Evolutionary conservation across 75 land plant species (phyloP).

Genomic region (Pinus tabuliformis): DNA sequence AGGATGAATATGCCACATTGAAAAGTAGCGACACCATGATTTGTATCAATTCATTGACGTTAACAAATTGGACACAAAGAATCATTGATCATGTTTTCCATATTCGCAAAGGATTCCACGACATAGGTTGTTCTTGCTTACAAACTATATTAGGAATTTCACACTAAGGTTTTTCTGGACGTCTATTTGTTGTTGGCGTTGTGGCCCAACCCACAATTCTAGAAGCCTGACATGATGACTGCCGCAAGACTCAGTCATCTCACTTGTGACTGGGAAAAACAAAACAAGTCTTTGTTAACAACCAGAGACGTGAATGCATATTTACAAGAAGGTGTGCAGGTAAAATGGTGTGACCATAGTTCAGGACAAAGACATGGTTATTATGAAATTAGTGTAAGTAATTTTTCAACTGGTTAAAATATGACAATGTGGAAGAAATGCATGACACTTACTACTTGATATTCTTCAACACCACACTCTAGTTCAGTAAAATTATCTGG

Average conservation of each 20-base stretch:
- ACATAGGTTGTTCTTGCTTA: background rate
- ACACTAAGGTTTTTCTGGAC: conserved; percentile 4
- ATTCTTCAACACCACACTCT: background rate
- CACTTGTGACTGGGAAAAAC: no score
- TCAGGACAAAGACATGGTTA: conserved; percentile 67
- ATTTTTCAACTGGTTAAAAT: conserved; percentile 4
- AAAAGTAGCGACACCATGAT: conserved; percentile 83
- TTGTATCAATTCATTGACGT: conserved; percentile 85
- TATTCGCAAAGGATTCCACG: no score
- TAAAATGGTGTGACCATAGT: conserved; percentile 66
- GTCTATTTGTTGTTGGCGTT: no score
- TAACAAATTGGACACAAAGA: conserved; percentile 22
- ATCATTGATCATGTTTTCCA: no score
- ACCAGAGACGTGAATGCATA: no score
- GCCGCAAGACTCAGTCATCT: no score
- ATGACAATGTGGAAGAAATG: conserved; percentile 34
- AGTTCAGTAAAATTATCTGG: background rate
- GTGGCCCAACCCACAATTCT: no score
- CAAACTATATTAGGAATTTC: conserved; percentile 17
- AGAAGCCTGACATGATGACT: no score
- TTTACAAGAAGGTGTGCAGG: conserved; percentile 35
- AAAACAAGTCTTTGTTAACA: no score
- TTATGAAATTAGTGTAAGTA: conserved; percentile 59
- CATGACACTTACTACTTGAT: conserved; percentile 30
- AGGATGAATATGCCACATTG: conserved; percentile 81